A percentile compares a stretch with the other conserved stretches of the same genome.
phyloP scores from a whole-genome alignment of 2,329 filamentous ascomycete genomes.

The Aphanoascus verrucosus region DNA sequence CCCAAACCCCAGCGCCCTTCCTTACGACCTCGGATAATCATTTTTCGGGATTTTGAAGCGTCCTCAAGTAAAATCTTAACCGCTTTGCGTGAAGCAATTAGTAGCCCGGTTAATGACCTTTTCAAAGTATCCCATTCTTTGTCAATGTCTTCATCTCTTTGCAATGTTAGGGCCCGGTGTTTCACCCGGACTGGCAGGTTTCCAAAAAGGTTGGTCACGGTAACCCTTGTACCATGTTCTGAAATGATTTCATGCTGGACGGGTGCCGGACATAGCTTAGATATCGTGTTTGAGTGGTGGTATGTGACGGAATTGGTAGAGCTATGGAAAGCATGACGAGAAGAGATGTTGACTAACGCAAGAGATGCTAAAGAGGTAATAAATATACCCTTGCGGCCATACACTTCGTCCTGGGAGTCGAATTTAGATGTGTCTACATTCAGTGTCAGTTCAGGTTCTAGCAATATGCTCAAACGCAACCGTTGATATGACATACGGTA shows the following conservation, averaged over 20 bases:
- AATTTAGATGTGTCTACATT: slow-evolving; percentile 67
- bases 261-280: slow-evolving; percentile 52
- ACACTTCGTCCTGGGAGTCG: slow-evolving; percentile 33
- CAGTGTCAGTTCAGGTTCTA: slow-evolving; percentile 6
- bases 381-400: slow-evolving; percentile 65
- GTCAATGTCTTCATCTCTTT: slow-evolving; percentile 43
- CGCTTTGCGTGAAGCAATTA: slow-evolving; percentile 57
- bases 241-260: slow-evolving; percentile 48
- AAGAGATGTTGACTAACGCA: slow-evolving; percentile 66
- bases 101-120: slow-evolving; percentile 48
- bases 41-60: slow-evolving; percentile 28
- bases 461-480: slow-evolving; percentile 2
- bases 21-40: slow-evolving; percentile 24
- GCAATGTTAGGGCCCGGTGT: slow-evolving; percentile 51
- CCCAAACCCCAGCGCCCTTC: background rate
- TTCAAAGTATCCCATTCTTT: slow-evolving; percentile 58
- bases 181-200: slow-evolving; percentile 85
- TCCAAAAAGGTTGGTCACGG: slow-evolving; percentile 73
- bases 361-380: slow-evolving; percentile 64
- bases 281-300: slow-evolving; percentile 57
- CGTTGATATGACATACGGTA: slow-evolving; percentile 49
- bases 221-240: slow-evolving; percentile 62
- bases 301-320: slow-evolving; percentile 54
- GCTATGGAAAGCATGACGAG: slow-evolving; percentile 46
- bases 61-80: slow-evolving; percentile 53